Percentiles rank a stretch among this genome's conserved stretches.
Evolutionary conservation across 148 eudicot genomes (phyloP).

Genomic region (Silene uniflora): DNA sequence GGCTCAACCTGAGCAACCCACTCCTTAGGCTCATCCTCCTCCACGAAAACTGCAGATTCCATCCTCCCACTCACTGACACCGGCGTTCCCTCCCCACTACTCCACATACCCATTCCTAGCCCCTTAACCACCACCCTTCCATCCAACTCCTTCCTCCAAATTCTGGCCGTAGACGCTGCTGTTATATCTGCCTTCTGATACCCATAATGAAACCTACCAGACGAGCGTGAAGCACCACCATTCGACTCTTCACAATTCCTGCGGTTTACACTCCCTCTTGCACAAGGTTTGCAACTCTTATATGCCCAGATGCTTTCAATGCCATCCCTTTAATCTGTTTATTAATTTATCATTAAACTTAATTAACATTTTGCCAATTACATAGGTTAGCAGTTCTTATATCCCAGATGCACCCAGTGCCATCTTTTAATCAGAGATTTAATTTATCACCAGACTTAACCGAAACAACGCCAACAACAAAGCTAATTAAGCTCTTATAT

Average conservation of each 20-base stretch:
- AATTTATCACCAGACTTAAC: background rate
- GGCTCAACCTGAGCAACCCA: slow-evolving; percentile 99
- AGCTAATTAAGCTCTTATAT: background rate
- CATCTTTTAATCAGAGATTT: too few relatives aligned
- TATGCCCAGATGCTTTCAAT: slow-evolving; percentile 79
- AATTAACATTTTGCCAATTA: too few relatives aligned
- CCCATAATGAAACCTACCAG: slow-evolving; percentile 51
- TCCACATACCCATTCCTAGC: too few relatives aligned
- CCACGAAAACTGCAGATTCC: too few relatives aligned
- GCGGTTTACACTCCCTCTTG: slow-evolving; percentile 41
- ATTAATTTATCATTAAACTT: background rate
- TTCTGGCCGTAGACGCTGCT: slow-evolving; percentile 43
- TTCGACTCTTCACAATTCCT: slow-evolving; percentile 48
- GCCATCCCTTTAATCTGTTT: slow-evolving; percentile 89
- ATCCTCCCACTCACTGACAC: too few relatives aligned
- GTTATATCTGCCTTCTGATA: slow-evolving; percentile 60
- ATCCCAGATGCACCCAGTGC: too few relatives aligned
- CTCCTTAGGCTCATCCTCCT: too few relatives aligned
- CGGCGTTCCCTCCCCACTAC: too few relatives aligned
- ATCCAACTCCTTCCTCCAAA: slow-evolving; percentile 76
- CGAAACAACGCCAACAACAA: background rate
- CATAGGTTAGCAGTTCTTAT: too few relatives aligned
- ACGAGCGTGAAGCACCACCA: slow-evolving; percentile 44
- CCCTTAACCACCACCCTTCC: too few relatives aligned
- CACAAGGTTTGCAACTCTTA: slow-evolving; percentile 83